Conservation (phyloP, 768 basidiomycete species). For the Boletales sp. region DNA sequence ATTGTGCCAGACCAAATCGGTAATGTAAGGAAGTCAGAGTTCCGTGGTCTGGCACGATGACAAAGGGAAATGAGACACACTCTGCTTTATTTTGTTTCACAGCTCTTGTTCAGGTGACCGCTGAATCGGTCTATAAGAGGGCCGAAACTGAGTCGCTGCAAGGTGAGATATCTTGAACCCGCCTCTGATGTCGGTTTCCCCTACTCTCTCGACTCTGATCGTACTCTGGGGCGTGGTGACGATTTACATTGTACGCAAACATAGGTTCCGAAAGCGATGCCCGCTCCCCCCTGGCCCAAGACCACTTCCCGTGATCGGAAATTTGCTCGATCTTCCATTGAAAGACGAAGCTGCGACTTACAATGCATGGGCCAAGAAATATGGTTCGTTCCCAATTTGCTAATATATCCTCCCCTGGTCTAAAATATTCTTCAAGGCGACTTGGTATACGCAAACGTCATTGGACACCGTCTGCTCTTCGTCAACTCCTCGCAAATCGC, state of each 20-base stretch:
- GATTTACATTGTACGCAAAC: conserved; percentile 15
- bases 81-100: conserved; percentile 5
- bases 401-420: background rate
- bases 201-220: conserved; percentile 13
- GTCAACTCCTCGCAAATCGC: conserved; percentile 46
- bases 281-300: conserved; percentile 55
- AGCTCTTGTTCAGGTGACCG: conserved; percentile 12
- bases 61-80: conserved; percentile 17
- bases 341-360: conserved; percentile 40
- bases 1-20: background rate
- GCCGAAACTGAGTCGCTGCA: background rate
- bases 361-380: conserved; percentile 37
- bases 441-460: conserved; percentile 48
- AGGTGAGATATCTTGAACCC: conserved; percentile 3
- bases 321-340: conserved; percentile 45
- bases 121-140: conserved; percentile 17
- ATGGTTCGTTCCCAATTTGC: conserved; percentile 23
- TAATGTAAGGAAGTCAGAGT: background rate
- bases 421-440: conserved; percentile 35
- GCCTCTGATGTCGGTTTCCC: conserved; percentile 14
- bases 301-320: conserved; percentile 51
- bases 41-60: conserved; percentile 1
- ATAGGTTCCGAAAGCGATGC: conserved; percentile 16
- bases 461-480: conserved; percentile 48
- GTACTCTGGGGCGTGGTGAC: conserved; percentile 20